A percentile compares a stretch with the other conserved stretches of the same genome.
Conservation (phyloP, 2,329 filamentous ascomycete species). For the Aspergillus amoenus region DNA sequence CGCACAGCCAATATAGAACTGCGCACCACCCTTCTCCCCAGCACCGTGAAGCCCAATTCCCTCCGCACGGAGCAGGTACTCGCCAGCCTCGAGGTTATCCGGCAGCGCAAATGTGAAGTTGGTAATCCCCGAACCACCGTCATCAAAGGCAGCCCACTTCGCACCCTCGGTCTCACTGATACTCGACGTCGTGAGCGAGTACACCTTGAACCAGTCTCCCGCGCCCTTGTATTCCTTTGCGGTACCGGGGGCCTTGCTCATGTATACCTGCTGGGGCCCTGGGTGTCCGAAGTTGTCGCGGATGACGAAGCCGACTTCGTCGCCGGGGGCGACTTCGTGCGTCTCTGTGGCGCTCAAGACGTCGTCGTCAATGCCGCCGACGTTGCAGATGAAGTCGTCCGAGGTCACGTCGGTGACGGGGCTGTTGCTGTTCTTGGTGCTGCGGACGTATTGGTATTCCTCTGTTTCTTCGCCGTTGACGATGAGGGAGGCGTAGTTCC, state of each 20-base stretch:
- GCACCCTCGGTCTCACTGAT: no score
- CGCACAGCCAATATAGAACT: slow-evolving; percentile 9
- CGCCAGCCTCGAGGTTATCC: background rate
- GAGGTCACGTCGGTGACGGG: slow-evolving; percentile 5
- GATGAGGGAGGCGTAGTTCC: slow-evolving; percentile 9
- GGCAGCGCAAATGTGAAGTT: slow-evolving; percentile 5
- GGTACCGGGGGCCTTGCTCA: slow-evolving; percentile 5
- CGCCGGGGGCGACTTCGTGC: background rate
- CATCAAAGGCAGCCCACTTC: no score
- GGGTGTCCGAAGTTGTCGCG: slow-evolving; percentile 6
- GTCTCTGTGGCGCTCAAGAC: background rate
- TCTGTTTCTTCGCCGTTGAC: slow-evolving; percentile 9
- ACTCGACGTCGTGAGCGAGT: no score
- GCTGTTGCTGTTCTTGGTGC: slow-evolving; percentile 10
- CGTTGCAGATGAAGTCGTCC: background rate
- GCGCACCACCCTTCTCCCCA: background rate
- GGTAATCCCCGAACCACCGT: no score
- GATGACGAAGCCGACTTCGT: slow-evolving; percentile 7
- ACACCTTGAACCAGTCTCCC: no score
- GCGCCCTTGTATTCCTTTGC: no score
- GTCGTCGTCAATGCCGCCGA: no score
- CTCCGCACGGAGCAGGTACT: slow-evolving; percentile 9
- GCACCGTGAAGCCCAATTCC: slow-evolving; percentile 5
- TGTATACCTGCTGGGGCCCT: slow-evolving; percentile 1
- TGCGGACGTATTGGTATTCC: slow-evolving; percentile 7